Percentiles rank a stretch among this genome's conserved stretches.
These are phyloP conservation scores for Phlegmacium glaucopus DNA, from an alignment of 768 basidiomycete genomes.

Conservation along the genomic window DNA sequence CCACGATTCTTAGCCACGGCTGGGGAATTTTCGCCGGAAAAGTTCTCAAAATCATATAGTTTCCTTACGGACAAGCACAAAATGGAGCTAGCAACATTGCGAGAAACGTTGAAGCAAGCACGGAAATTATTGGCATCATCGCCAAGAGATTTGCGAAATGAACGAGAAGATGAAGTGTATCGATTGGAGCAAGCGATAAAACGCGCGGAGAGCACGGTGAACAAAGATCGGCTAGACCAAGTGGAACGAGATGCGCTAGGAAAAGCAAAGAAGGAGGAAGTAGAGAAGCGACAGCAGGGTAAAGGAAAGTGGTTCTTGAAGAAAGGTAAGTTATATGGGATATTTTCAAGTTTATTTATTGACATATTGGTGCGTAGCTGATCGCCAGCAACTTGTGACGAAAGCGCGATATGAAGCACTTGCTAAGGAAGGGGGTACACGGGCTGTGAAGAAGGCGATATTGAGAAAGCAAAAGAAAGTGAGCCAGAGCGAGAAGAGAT, in stretches of 20 bases:
- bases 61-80: slow-evolving; percentile 70
- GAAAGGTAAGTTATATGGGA: slow-evolving; percentile 49
- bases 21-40: slow-evolving; percentile 61
- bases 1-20: slow-evolving; percentile 79
- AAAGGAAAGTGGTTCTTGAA: slow-evolving; percentile 89
- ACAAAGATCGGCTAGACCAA: slow-evolving; percentile 63
- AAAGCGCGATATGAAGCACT: slow-evolving; percentile 80
- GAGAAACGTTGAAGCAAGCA: slow-evolving; percentile 65
- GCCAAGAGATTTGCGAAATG: slow-evolving; percentile 54
- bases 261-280: slow-evolving; percentile 53
- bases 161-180: slow-evolving; percentile 65
- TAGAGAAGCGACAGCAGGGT: slow-evolving; percentile 64
- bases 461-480: slow-evolving; percentile 89
- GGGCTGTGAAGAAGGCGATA: slow-evolving; percentile 82
- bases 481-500: slow-evolving; percentile 85
- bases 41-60: slow-evolving; percentile 67
- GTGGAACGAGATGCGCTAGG: slow-evolving; percentile 68
- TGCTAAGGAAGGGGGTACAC: slow-evolving; percentile 69
- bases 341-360: slow-evolving; percentile 6
- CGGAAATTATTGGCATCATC: slow-evolving; percentile 59
- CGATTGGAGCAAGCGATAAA: slow-evolving; percentile 73
- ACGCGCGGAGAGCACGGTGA: slow-evolving; percentile 72
- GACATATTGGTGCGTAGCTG: slow-evolving; percentile 43
- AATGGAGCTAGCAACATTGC: slow-evolving; percentile 62
- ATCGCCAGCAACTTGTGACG: slow-evolving; percentile 70